These are phyloP conservation scores for Podila minutissima DNA, from an alignment of 192 early-diverging fungal species.

Conservation along the genomic window DNA sequence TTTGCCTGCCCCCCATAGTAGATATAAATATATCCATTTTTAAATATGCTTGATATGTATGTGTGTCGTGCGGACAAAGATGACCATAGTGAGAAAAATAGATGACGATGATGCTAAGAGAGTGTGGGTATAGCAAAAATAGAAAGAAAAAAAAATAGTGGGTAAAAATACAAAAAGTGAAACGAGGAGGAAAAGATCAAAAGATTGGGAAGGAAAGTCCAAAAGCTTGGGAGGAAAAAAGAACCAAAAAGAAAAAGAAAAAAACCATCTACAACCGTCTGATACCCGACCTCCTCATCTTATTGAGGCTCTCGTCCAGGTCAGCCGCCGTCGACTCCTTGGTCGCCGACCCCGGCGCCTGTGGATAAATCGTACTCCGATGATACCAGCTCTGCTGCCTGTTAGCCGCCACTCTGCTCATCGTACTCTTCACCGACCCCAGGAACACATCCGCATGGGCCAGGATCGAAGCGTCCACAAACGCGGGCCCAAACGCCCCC, in stretches of 20 bases:
- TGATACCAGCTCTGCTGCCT: constrained; percentile 28
- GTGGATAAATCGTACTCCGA: constrained; percentile 9
- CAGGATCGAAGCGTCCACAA: constrained; percentile 36
- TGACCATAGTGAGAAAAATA: too few relatives aligned
- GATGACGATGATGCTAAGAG: background rate
- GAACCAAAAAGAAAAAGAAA: background rate
- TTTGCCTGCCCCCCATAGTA: background rate
- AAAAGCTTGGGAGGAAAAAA: too few relatives aligned
- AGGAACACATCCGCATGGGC: constrained; percentile 44
- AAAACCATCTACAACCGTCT: background rate
- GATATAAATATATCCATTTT: background rate
- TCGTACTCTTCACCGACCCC: constrained; percentile 9
- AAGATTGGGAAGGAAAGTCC: too few relatives aligned
- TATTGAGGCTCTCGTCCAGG: background rate
- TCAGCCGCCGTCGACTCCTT: background rate
- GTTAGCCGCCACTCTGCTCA: constrained; percentile 19
- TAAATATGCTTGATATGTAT: background rate
- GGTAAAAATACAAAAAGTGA: background rate
- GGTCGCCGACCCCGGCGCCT: background rate
- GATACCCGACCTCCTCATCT: background rate
- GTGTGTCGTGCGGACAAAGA: too few relatives aligned
- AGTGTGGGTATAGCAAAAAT: background rate
- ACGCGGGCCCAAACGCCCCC: constrained; percentile 27
- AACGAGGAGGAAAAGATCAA: too few relatives aligned
- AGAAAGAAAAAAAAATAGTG: background rate